phyloP scores from a whole-genome alignment of 2,329 filamentous ascomycete species.

The Hirsutella minnesotensis region DNA sequence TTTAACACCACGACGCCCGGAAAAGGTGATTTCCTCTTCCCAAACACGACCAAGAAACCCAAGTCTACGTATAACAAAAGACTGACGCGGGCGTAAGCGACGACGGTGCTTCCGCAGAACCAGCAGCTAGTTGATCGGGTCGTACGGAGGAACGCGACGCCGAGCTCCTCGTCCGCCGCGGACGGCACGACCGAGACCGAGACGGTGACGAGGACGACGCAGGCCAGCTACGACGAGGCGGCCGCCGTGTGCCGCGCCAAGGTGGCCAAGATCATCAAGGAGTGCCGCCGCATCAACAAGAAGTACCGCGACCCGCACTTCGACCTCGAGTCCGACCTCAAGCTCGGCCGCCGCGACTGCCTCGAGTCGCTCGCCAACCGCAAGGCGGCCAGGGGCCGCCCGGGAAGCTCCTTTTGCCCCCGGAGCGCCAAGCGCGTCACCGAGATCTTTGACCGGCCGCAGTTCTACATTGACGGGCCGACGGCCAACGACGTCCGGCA shows the following conservation, averaged over 20 bases:
- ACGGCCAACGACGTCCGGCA: conserved; percentile 70
- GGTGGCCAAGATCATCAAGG: conserved; percentile 47
- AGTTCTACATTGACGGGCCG: conserved; percentile 68
- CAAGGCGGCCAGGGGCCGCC: conserved; percentile 9
- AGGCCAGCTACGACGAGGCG: conserved; percentile 62
- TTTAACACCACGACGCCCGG: conserved; percentile 61
- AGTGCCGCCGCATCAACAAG: conserved; percentile 67
- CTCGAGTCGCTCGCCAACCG: conserved; percentile 31
- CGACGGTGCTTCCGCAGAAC: conserved; percentile 58
- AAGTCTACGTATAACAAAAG: no score
- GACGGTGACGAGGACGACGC: conserved; percentile 28
- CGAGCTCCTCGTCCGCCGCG: neutral
- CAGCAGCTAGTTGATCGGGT: conserved; percentile 46
- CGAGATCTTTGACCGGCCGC: conserved; percentile 65
- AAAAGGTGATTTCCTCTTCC: conserved; percentile 39
- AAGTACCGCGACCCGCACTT: conserved; percentile 84
- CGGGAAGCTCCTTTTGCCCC: conserved; percentile 25
- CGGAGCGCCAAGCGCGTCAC: conserved; percentile 54
- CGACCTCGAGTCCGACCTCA: conserved; percentile 68
- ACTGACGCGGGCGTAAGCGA: no score
- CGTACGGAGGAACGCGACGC: conserved; percentile 28
- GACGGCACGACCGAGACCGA: neutral
- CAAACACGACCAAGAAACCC: no score
- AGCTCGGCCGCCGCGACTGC: conserved; percentile 40
- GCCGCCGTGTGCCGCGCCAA: conserved; percentile 54